Base-by-base conservation (phyloP, 2,329 filamentous ascomycete genomes). In the Fusarium sp. region DNA sequence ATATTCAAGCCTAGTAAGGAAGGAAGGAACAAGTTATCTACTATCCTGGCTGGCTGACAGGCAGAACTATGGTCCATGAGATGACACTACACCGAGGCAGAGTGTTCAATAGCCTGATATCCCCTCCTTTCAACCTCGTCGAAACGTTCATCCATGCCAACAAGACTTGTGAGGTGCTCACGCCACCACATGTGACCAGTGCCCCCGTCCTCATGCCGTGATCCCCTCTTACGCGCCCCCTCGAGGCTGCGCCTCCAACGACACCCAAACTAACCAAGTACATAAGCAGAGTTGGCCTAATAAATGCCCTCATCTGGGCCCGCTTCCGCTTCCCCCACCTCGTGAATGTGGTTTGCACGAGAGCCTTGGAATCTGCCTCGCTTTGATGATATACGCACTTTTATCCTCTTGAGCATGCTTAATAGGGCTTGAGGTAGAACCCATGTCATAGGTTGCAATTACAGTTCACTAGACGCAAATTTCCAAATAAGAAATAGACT, bases 401-500 rank as follows among this genome's bases (percentile, higher is more conserved):
- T 23, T 13, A 29, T 9, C 27, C 27, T 10, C 27, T 29, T 29
- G 9, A 29, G 4, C 9, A 10, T 29, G 27, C 27, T 9, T 2
- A 4, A 33, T 4, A n/a, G 9, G 13, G 29, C 29, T n/a, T 33
- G 5, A 6, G 14, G 27, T 9, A 21, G 14, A 13, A 14, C 23
- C 8, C 23, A 29, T 21, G 32, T 55, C 41, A 55, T 33, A 35
- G 32, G 10, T 33, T 44, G 35, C 32, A 42, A 13, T 21, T 29
- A 46, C 25, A 32, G 11, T 35, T 35, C 14, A 42, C 3, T n/a
- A 33, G 14, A 29, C 21, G 9, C 6, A 17, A 21, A 32, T 53
- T 23, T 45, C 23, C 42, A 45, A 54, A 51, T 55, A 52, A 59
- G 54, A 57, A 63, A 65, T 56, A 67, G 43, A 67, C 53, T 63